Percentiles rank a stretch among this genome's conserved stretches.
phyloP scores from a whole-genome alignment of 768 basidiomycete species.

The Suillus lakei region DNA sequence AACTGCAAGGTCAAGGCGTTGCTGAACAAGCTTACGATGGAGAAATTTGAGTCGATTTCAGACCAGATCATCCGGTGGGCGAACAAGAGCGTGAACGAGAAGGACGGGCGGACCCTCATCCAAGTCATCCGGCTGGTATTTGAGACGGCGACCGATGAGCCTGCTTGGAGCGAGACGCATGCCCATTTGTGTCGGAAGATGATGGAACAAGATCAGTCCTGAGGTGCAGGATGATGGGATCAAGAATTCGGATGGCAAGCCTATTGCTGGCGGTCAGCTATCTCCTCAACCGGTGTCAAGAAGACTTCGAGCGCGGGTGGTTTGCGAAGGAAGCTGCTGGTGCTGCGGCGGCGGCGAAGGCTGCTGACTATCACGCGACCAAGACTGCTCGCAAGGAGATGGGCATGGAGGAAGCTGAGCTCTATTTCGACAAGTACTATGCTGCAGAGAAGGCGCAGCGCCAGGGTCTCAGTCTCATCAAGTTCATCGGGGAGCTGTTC shows the following conservation, averaged over 20 bases:
- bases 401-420: conserved; percentile 59
- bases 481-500: conserved; percentile 98
- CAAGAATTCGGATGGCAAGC: conserved; percentile 78
- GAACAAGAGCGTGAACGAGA: conserved; percentile 91
- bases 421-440: conserved; percentile 97
- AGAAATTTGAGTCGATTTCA: conserved; percentile 95
- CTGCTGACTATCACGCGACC: conserved; percentile 79
- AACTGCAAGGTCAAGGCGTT: conserved; percentile 92
- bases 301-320: conserved; percentile 98
- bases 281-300: conserved; percentile 94
- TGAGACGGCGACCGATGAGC: conserved; percentile 97
- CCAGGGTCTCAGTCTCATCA: conserved; percentile 94
- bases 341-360: conserved; percentile 75
- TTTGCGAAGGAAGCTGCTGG: conserved; percentile 71
- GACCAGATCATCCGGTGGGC: conserved; percentile 96
- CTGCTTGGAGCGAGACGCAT: conserved; percentile 97
- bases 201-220: conserved; percentile 90
- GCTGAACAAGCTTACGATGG: conserved; percentile 96
- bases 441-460: conserved; percentile 96
- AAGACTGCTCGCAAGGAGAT: conserved; percentile 68
- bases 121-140: conserved; percentile 96
- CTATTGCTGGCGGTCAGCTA: conserved; percentile 93
- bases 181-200: conserved; percentile 93
- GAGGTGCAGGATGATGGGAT: conserved; percentile 91
- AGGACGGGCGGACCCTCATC: conserved; percentile 91